phyloP scores from a whole-genome alignment of 2,329 filamentous ascomycete species.

The Epichloe uncinata region DNA sequence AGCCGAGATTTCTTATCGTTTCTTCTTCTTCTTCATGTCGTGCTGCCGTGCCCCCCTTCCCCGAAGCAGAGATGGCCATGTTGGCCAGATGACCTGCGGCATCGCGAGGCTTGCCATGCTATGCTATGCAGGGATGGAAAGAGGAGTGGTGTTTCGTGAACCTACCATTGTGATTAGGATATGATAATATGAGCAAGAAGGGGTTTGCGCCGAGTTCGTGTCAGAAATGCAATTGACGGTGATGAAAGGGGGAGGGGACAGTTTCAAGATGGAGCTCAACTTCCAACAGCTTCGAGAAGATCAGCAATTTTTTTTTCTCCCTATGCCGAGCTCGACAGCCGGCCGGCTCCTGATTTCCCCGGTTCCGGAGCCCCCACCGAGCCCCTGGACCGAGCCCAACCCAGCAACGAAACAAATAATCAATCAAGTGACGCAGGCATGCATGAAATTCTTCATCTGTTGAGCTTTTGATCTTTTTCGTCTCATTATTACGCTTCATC shows the following conservation, averaged over 20 bases:
- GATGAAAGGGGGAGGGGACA: neutral
- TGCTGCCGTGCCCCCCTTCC: neutral
- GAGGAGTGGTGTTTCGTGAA: neutral
- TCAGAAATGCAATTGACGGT: neutral
- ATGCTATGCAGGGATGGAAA: neutral
- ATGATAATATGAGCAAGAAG: neutral
- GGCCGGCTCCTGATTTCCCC: slow-evolving; percentile 20
- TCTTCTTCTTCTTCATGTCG: neutral
- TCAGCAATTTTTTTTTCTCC: slow-evolving; percentile 22
- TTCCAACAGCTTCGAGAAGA: slow-evolving; percentile 30
- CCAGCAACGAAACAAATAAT: neutral
- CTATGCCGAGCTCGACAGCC: slow-evolving; percentile 7
- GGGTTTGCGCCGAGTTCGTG: neutral
- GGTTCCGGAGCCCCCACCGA: slow-evolving; percentile 14
- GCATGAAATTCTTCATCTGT: too few relatives aligned
- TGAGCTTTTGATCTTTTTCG: neutral
- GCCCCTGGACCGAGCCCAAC: neutral
- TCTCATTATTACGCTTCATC: neutral
- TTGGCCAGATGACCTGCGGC: neutral
- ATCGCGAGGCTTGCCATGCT: neutral
- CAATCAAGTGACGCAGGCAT: too few relatives aligned
- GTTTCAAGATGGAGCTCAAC: slow-evolving; percentile 16
- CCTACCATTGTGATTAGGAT: slow-evolving; percentile 18
- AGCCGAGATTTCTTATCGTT: too few relatives aligned
- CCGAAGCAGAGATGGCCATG: neutral